phyloP scores from a whole-genome alignment of 129 eudicot species.

The Artemisia annua region DNA sequence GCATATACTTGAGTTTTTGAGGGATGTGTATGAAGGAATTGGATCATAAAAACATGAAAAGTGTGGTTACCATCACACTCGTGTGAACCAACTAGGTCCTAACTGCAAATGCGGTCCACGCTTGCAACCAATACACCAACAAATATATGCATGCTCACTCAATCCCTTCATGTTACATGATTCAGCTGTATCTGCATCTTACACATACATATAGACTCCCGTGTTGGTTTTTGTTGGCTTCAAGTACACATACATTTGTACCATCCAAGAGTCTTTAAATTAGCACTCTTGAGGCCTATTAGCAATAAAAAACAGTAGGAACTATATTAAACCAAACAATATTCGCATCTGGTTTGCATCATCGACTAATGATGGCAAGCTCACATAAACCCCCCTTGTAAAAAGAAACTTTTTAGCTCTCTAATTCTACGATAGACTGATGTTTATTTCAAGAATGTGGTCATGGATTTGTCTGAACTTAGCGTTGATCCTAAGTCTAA shows the following conservation, averaged over 20 bases:
- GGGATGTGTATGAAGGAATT: not conserved
- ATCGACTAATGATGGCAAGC: constrained; percentile 9
- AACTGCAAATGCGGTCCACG: constrained; percentile 25
- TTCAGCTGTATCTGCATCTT: constrained; percentile 13
- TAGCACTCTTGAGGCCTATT: not conserved
- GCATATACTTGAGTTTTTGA: not conserved
- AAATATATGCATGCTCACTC: constrained; percentile 10
- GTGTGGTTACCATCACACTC: constrained; percentile 45
- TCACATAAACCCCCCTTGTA: not conserved
- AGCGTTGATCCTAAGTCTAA: constrained; percentile 36
- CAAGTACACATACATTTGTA: not conserved
- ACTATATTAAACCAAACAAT: constrained; percentile 15
- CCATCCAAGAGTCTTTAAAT: not conserved
- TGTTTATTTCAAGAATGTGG: constrained; percentile 20
- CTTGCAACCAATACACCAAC: constrained; percentile 35
- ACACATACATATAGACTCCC: not conserved
- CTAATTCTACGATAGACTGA: constrained; percentile 14
- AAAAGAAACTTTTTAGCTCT: not conserved
- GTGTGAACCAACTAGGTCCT: constrained; percentile 70
- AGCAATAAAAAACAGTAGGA: constrained; percentile 13
- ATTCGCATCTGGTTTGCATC: constrained; percentile 11
- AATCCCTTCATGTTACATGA: constrained; percentile 24
- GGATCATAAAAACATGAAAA: not conserved
- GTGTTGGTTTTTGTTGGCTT: constrained; percentile 1
- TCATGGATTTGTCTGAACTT: constrained; percentile 33